Evolutionary conservation across 768 basidiomycete species (phyloP).

Genomic region (Peribolospora baueri): DNA sequence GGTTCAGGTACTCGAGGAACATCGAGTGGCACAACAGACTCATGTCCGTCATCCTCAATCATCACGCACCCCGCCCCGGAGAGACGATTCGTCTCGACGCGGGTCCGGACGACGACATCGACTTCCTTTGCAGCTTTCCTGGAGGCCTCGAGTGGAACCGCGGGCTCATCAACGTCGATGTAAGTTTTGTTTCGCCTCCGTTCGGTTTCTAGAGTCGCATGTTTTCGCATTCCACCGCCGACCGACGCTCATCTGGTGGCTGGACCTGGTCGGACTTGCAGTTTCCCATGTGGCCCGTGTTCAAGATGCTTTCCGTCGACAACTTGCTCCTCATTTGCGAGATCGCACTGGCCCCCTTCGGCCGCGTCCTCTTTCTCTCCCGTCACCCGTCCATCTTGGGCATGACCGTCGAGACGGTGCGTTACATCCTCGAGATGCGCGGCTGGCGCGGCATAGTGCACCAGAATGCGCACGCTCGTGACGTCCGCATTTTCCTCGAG

Average conservation of each 20-base stretch:
- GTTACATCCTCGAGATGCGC: constrained; percentile 72
- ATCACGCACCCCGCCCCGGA: no score
- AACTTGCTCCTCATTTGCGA: constrained; percentile 81
- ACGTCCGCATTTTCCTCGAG: constrained; percentile 77
- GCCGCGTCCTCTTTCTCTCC: constrained; percentile 64
- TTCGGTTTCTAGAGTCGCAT: neutral
- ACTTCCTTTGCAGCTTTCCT: no score
- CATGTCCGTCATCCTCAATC: no score
- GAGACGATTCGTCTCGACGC: no score
- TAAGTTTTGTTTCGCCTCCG: neutral
- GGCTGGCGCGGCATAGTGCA: constrained; percentile 81
- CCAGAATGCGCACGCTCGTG: constrained; percentile 58
- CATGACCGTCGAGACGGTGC: constrained; percentile 68
- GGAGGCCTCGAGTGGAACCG: no score
- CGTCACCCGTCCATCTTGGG: constrained; percentile 81
- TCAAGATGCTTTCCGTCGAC: constrained; percentile 74
- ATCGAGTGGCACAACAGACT: constrained; percentile 82
- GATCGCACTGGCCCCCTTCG: constrained; percentile 72
- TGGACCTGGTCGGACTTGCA: constrained; percentile 2
- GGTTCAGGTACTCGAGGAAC: constrained; percentile 83
- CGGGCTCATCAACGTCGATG: neutral
- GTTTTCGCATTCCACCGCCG: constrained; percentile 1
- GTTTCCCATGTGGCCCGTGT: constrained; percentile 88
- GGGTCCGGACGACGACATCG: no score
- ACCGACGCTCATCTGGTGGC: neutral